Percentiles rank a stretch among this genome's conserved stretches.
These are phyloP conservation scores for Sarcomyxa edulis DNA, from an alignment of 768 basidiomycete species.

Conservation along the genomic window DNA sequence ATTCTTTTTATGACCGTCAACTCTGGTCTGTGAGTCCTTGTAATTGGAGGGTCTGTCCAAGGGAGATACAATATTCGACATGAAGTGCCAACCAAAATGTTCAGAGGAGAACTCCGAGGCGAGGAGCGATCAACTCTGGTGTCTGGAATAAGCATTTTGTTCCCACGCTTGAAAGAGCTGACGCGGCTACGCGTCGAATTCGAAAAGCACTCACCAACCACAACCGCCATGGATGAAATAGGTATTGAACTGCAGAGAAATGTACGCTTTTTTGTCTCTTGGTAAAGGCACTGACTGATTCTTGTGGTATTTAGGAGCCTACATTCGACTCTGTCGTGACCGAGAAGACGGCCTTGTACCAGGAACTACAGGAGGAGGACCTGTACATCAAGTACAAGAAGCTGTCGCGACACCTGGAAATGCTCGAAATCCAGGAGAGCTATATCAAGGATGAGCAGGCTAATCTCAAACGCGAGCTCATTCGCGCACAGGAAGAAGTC, in stretches of 20 bases:
- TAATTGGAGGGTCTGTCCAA: slow-evolving; percentile 97
- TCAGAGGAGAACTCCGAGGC: too few species aligned
- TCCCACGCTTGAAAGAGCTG: background rate
- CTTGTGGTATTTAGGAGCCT: slow-evolving; percentile 59
- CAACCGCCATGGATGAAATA: slow-evolving; percentile 74
- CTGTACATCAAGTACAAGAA: slow-evolving; percentile 98
- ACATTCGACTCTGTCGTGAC: slow-evolving; percentile 84
- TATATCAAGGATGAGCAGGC: slow-evolving; percentile 99
- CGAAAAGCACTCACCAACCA: slow-evolving; percentile 9
- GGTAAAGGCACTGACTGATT: too few species aligned
- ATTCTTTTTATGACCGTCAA: slow-evolving; percentile 75
- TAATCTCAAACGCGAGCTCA: slow-evolving; percentile 95
- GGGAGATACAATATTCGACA: slow-evolving; percentile 81
- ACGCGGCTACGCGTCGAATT: slow-evolving; percentile 4
- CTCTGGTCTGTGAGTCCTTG: slow-evolving; percentile 84
- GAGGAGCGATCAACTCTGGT: too few species aligned
- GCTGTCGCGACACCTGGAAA: slow-evolving; percentile 89
- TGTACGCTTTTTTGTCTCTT: slow-evolving; percentile 46
- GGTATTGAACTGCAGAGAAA: slow-evolving; percentile 81
- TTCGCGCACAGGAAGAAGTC: slow-evolving; percentile 98
- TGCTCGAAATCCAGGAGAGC: slow-evolving; percentile 90
- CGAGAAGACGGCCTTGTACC: slow-evolving; percentile 84
- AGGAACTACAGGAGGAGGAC: slow-evolving; percentile 88
- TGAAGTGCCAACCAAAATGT: slow-evolving; percentile 20
- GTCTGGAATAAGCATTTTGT: background rate